These are phyloP conservation scores for Xerocomus brunneocitrinus DNA, from an alignment of 768 basidiomycete genomes.

Conservation along the genomic window DNA sequence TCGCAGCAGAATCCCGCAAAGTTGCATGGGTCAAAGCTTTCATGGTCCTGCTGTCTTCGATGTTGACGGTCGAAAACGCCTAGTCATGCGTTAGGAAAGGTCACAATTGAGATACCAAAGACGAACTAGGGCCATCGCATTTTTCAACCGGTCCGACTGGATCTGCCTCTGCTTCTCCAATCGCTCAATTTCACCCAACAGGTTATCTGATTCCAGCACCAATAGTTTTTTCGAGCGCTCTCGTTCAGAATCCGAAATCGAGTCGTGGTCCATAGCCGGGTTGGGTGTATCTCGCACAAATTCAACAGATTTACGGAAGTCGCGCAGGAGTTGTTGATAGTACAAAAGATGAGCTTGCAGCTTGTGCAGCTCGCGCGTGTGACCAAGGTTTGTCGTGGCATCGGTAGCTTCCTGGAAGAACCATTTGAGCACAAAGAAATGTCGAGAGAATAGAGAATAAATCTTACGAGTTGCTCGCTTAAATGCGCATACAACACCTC, in stretches of 20 bases:
- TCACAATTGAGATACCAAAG: neutral
- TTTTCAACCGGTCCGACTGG: slow-evolving; percentile 28
- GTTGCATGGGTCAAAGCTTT: slow-evolving; percentile 45
- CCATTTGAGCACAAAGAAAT: neutral
- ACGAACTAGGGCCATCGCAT: slow-evolving; percentile 31
- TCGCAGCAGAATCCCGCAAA: slow-evolving; percentile 38
- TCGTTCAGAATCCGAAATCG: slow-evolving; percentile 9
- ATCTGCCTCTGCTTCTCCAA: slow-evolving; percentile 25
- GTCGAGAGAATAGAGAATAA: neutral
- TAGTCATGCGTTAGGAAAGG: slow-evolving; percentile 17
- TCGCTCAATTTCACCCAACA: slow-evolving; percentile 44
- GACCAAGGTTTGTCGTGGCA: slow-evolving; percentile 32
- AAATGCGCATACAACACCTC: slow-evolving; percentile 50
- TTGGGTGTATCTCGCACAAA: slow-evolving; percentile 49
- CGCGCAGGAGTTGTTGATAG: slow-evolving; percentile 49
- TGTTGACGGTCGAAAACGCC: slow-evolving; percentile 60
- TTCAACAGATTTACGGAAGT: slow-evolving; percentile 47
- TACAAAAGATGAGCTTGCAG: slow-evolving; percentile 56
- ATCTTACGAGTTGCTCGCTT: slow-evolving; percentile 38
- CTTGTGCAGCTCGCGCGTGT: slow-evolving; percentile 53
- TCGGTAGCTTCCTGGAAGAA: slow-evolving; percentile 41
- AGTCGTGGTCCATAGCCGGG: slow-evolving; percentile 38
- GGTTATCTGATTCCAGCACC: slow-evolving; percentile 15
- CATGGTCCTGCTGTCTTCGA: slow-evolving; percentile 53
- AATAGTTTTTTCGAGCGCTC: slow-evolving; percentile 9